Evolutionary conservation across 1,284 basidiomycete species (phyloP).

Genomic region (Ganoderma boninense): DNA sequence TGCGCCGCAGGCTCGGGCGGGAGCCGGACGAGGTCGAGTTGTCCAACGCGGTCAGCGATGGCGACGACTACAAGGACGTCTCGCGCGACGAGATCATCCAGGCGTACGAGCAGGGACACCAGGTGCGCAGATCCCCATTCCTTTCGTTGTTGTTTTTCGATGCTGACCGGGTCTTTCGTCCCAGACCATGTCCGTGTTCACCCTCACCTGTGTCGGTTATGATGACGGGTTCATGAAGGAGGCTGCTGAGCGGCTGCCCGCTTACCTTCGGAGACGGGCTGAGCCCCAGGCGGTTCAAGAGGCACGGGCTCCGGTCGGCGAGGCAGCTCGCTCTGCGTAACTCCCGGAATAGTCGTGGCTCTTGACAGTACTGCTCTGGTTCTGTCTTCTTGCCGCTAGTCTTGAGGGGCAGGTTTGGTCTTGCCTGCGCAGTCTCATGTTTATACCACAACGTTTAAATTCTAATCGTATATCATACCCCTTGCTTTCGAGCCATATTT

Average conservation of each 20-base stretch:
- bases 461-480: neutral
- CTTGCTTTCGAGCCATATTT: neutral
- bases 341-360: neutral
- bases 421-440: neutral
- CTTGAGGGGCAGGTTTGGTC: neutral
- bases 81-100: conserved; percentile 26
- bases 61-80: conserved; percentile 15
- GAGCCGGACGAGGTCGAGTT: conserved; percentile 26
- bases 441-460: neutral
- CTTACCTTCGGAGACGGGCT: neutral
- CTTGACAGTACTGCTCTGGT: neutral
- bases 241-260: conserved; percentile 11
- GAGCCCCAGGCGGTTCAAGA: neutral
- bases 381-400: neutral
- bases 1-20: conserved; percentile 19
- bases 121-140: conserved; percentile 20
- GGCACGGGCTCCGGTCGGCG: neutral
- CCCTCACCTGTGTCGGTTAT: conserved; percentile 36
- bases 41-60: neutral
- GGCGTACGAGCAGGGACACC: conserved; percentile 32
- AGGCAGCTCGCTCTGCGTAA: neutral
- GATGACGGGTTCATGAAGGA: conserved; percentile 33
- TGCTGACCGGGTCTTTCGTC: neutral
- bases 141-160: neutral
- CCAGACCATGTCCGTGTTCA: conserved; percentile 31